These are phyloP conservation scores for Trichoderma polysporum DNA, from an alignment of 2,329 filamentous ascomycete species.

Conservation along the genomic window DNA sequence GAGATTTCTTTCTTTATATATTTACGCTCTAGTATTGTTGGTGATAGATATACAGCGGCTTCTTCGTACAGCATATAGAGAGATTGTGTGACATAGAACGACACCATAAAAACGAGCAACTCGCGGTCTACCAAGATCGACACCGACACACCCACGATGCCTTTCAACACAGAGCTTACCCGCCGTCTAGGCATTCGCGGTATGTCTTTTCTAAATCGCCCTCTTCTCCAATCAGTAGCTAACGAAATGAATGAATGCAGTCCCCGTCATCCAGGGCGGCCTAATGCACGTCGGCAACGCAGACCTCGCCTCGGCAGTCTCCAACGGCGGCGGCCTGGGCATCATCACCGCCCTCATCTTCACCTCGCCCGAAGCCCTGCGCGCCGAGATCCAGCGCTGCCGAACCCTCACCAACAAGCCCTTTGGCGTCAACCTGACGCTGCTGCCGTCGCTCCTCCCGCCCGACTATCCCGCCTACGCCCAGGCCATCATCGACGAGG, in stretches of 20 bases:
- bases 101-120: not conserved
- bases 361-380: conserved; percentile 85
- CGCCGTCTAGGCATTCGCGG: conserved; percentile 57
- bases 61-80: not conserved
- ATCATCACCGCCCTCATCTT: conserved; percentile 89
- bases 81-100: not conserved
- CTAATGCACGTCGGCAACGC: conserved; percentile 87
- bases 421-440: conserved; percentile 93
- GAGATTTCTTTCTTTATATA: not conserved
- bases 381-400: conserved; percentile 88
- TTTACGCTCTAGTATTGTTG: not conserved
- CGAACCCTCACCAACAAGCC: conserved; percentile 73
- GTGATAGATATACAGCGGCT: not conserved
- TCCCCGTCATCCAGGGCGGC: conserved; percentile 80
- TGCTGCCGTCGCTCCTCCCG: conserved; percentile 83
- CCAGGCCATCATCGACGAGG: conserved; percentile 89
- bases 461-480: conserved; percentile 93
- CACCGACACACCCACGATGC: conserved; percentile 42
- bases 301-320: conserved; percentile 72
- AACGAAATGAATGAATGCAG: conserved; percentile 38
- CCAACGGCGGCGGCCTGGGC: conserved; percentile 78
- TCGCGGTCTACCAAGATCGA: not conserved
- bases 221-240: not conserved
- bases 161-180: conserved; percentile 58
- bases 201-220: conserved; percentile 25